phyloP scores from a whole-genome alignment of 1,284 basidiomycete genomes.

The Papiliotrema laurentii region DNA sequence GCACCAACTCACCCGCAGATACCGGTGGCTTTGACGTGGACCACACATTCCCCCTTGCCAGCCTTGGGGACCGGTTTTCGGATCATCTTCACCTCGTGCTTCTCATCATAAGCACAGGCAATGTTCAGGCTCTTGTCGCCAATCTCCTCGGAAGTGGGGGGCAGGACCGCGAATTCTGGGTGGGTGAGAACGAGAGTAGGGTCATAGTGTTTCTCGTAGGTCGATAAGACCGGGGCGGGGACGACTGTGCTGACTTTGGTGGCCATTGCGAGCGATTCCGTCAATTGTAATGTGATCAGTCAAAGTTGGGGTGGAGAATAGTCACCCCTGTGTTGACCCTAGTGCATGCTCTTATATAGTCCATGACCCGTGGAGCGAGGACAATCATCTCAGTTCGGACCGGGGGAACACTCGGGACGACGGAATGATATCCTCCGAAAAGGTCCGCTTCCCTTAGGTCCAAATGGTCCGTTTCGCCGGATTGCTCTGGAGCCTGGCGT shows the following conservation, averaged over 20 bases:
- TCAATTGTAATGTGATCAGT: no score
- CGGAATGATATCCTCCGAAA: no score
- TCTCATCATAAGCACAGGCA: conserved; percentile 43
- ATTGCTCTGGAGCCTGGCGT: no score
- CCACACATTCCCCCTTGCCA: conserved; percentile 44
- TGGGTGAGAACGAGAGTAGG: conserved; percentile 28
- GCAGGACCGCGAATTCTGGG: conserved; percentile 32
- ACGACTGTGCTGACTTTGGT: not conserved
- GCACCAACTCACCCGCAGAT: conserved; percentile 47
- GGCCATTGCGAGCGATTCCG: no score
- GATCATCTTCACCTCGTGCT: conserved; percentile 44
- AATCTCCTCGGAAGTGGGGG: conserved; percentile 10
- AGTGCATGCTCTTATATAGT: no score
- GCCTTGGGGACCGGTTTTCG: conserved; percentile 41
- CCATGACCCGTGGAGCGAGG: no score
- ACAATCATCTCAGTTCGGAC: no score
- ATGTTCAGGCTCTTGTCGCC: conserved; percentile 20
- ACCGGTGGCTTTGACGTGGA: conserved; percentile 47
- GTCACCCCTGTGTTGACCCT: no score
- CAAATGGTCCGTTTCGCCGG: no score
- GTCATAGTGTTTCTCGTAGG: conserved; percentile 28
- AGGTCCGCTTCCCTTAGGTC: no score
- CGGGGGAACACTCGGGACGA: no score
- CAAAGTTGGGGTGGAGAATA: no score
- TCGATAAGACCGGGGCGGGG: not conserved